Percentiles rank a stretch among this genome's conserved stretches.
phyloP scores from a whole-genome alignment of 1,284 basidiomycete species.

The Puccinia triticina region DNA sequence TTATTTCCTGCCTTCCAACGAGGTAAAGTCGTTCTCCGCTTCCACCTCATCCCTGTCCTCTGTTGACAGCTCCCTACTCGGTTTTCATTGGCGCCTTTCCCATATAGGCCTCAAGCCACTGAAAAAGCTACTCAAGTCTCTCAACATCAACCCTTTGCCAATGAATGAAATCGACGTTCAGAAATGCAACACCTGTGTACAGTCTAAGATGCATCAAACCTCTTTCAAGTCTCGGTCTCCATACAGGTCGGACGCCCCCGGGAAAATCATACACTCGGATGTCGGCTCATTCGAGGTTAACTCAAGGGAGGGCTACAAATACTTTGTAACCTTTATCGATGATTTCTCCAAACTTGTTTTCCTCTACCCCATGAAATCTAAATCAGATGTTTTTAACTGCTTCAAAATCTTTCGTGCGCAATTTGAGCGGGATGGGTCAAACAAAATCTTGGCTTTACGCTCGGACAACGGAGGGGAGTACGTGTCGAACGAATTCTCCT shows the following conservation, averaged over 20 bases:
- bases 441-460: neutral
- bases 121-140: neutral
- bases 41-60: neutral
- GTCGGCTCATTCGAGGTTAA: neutral
- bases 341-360: neutral
- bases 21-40: neutral
- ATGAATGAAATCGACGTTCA: conserved; percentile 21
- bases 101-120: conserved; percentile 22
- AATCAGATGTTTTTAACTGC: conserved; percentile 31
- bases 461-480: conserved; percentile 24
- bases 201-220: conserved; percentile 8
- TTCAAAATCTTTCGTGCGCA: conserved; percentile 60
- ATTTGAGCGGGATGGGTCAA: conserved; percentile 54
- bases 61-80: no score
- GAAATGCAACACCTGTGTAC: neutral
- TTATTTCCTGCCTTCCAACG: neutral
- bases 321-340: conserved; percentile 3
- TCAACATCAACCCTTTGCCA: neutral
- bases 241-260: neutral
- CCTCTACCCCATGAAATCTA: conserved; percentile 23
- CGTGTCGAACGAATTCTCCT: neutral
- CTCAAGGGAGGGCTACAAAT: neutral
- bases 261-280: conserved; percentile 22
- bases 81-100: neutral
- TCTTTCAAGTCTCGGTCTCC: neutral